Conservation (phyloP, 1,284 basidiomycete genomes). For the Tranzscheliella williamsii region DNA sequence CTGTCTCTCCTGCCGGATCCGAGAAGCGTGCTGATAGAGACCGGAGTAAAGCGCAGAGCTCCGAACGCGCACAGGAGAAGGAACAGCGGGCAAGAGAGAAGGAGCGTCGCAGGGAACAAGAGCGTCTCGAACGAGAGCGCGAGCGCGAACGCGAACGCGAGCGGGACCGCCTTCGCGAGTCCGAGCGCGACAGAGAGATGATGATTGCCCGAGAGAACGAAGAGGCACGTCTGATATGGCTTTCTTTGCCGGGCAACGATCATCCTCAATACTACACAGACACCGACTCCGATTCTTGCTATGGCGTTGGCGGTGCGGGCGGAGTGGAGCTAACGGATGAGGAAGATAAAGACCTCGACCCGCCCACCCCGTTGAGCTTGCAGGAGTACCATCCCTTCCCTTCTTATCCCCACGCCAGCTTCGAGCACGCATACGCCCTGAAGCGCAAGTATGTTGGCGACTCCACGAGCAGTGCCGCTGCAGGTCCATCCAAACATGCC, state of each 20-base stretch:
- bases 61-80: constrained; percentile 31
- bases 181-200: constrained; percentile 34
- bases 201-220: constrained; percentile 43
- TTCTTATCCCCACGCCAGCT: constrained; percentile 19
- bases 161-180: constrained; percentile 35
- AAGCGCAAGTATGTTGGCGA: constrained; percentile 19
- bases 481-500: background rate
- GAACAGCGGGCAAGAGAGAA: constrained; percentile 35
- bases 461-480: background rate
- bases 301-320: constrained; percentile 24
- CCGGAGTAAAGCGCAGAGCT: constrained; percentile 15
- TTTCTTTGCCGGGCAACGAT: constrained; percentile 48
- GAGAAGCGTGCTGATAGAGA: constrained; percentile 19
- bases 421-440: constrained; percentile 5
- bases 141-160: constrained; percentile 34
- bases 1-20: background rate
- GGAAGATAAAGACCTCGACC: constrained; percentile 38
- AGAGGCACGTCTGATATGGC: constrained; percentile 42
- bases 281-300: constrained; percentile 45
- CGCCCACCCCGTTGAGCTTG: constrained; percentile 22
- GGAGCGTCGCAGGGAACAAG: constrained; percentile 33
- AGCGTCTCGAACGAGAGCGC: constrained; percentile 7
- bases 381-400: constrained; percentile 31
- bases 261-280: constrained; percentile 53
- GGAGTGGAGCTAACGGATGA: constrained; percentile 31